Conservation (phyloP, 331 rosid species). For the Malus hybrid region DNA sequence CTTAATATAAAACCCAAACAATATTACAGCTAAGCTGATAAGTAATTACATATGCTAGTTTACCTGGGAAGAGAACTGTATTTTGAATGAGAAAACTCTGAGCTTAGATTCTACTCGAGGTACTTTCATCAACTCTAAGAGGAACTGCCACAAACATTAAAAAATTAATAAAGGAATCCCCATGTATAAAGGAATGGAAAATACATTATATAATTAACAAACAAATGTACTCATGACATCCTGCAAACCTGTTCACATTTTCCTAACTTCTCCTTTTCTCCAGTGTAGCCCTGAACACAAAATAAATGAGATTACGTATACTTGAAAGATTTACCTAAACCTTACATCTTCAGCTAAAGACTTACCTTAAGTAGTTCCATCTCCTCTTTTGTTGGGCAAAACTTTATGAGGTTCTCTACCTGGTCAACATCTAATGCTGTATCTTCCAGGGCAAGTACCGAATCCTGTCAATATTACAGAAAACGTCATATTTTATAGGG, state of each 20-base stretch:
- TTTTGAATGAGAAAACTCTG: conserved; percentile 79
- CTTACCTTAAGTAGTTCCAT: conserved; percentile 83
- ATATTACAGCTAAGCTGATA: neutral
- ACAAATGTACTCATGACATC: neutral
- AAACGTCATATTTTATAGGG: conserved; percentile 25
- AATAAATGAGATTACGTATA: conserved; percentile 17
- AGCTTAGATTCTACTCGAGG: conserved; percentile 91
- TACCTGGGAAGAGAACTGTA: conserved; percentile 83
- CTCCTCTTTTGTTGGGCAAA: conserved; percentile 93
- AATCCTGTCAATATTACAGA: conserved; percentile 43
- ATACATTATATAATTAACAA: neutral
- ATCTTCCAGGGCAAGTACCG: conserved; percentile 80
- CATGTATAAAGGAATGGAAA: neutral
- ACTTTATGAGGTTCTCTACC: conserved; percentile 89
- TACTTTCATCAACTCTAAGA: conserved; percentile 83
- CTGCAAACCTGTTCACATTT: conserved; percentile 85
- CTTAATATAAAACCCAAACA: neutral
- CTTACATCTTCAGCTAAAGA: neutral
- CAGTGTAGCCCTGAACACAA: conserved; percentile 59
- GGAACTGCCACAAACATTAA: conserved; percentile 49
- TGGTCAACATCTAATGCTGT: conserved; percentile 68
- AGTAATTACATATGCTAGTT: neutral
- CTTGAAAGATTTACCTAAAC: conserved; percentile 6
- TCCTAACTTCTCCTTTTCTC: conserved; percentile 86
- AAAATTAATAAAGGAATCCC: neutral